Evolutionary conservation across 805 yeast genomes (phyloP).

Genomic region (Starmera dryadoides): DNA sequence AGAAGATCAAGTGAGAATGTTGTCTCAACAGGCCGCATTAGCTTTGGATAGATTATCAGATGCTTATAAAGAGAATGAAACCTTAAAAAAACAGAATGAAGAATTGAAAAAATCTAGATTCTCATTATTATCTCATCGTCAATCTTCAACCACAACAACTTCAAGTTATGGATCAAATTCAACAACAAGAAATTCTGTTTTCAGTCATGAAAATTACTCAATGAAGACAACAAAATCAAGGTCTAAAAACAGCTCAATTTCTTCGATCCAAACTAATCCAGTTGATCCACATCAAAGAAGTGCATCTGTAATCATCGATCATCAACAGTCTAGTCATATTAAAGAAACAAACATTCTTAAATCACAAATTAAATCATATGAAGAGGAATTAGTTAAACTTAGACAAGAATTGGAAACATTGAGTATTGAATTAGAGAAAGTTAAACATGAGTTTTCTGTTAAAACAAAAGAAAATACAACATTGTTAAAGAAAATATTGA

Average conservation of each 20-base stretch:
- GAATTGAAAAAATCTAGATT: conserved; percentile 5
- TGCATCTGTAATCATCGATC: neutral
- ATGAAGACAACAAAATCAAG: conserved; percentile 5
- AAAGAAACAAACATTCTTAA: neutral
- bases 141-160: conserved; percentile 7
- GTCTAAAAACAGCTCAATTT: conserved; percentile 11
- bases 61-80: conserved; percentile 12
- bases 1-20: conserved; percentile 18
- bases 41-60: conserved; percentile 19
- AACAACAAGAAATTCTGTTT: conserved; percentile 4
- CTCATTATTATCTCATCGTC: conserved; percentile 6
- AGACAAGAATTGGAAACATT: neutral
- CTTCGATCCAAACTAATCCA: conserved; percentile 6
- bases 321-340: neutral
- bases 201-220: neutral
- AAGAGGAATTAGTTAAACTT: neutral
- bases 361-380: neutral
- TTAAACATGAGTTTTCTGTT: neutral
- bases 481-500: neutral
- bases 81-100: conserved; percentile 11
- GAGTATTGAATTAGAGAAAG: neutral
- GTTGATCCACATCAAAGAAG: neutral
- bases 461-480: neutral
- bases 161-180: neutral
- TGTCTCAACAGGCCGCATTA: conserved; percentile 19